Percentiles rank a stretch among this genome's conserved stretches.
Evolutionary conservation across 495 filamentous ascomycete genomes (phyloP).

Genomic region (Elaphomyces granulatus): DNA sequence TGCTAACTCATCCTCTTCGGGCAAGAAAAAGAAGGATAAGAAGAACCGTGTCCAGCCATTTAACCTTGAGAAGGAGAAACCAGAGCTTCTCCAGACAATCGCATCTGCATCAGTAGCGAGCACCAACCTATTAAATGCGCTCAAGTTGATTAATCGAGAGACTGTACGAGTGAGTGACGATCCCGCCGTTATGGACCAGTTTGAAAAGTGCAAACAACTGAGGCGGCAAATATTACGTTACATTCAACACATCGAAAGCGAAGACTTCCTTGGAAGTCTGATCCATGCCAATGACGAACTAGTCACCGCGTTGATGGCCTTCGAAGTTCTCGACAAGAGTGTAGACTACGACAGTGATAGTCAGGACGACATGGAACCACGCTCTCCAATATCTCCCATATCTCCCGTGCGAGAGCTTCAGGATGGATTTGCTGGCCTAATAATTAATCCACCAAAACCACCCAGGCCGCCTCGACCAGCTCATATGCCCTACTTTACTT

Average conservation of each 20-base stretch:
- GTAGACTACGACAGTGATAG: constrained; percentile 95
- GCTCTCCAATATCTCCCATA: too few relatives aligned
- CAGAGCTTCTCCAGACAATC: constrained; percentile 64
- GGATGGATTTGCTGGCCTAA: constrained; percentile 27
- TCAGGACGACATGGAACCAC: constrained; percentile 36
- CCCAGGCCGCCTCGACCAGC: constrained; percentile 23
- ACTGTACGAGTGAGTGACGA: constrained; percentile 79
- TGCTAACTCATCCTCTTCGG: constrained; percentile 5
- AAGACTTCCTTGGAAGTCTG: constrained; percentile 65
- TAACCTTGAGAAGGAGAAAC: constrained; percentile 78
- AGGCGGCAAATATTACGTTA: constrained; percentile 77
- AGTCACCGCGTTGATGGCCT: constrained; percentile 84
- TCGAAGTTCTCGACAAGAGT: constrained; percentile 87
- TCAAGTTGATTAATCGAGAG: constrained; percentile 87
- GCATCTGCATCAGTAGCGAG: constrained; percentile 77
- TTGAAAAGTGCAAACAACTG: constrained; percentile 75
- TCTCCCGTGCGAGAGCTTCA: constrained; percentile 14
- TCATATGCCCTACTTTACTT: constrained; percentile 17
- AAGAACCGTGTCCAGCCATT: constrained; percentile 35
- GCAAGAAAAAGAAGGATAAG: constrained; percentile 27
- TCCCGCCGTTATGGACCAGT: constrained; percentile 53
- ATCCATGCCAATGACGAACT: constrained; percentile 77
- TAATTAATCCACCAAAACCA: constrained; percentile 29
- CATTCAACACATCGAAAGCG: constrained; percentile 71
- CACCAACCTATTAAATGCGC: constrained; percentile 77